Conservation (phyloP, 495 filamentous ascomycete genomes). For the Durotheca rogersii region DNA sequence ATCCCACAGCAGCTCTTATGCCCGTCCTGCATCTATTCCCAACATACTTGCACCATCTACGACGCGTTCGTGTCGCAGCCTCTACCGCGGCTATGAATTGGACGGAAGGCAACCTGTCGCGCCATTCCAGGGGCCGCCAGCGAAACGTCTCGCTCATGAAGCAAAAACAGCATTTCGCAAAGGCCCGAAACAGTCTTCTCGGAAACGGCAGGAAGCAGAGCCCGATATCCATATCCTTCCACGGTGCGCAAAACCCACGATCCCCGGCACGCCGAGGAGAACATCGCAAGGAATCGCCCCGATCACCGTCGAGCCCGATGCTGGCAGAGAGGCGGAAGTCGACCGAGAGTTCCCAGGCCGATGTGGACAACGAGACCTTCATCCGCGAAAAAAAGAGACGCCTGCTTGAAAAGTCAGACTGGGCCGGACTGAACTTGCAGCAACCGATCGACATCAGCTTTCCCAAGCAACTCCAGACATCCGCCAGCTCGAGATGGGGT, state of each 20-base stretch:
- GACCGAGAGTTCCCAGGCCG: neutral
- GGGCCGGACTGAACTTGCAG: conserved; percentile 34
- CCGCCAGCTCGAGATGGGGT: conserved; percentile 27
- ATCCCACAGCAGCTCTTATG: too few relatives aligned
- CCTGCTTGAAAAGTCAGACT: conserved; percentile 33
- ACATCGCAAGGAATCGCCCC: neutral
- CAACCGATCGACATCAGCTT: conserved; percentile 33
- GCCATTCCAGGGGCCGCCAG: conserved; percentile 35
- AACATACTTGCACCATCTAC: conserved; percentile 8
- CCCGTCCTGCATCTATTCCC: neutral
- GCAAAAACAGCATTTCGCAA: conserved; percentile 47
- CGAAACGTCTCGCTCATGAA: conserved; percentile 38
- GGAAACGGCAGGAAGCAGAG: conserved; percentile 14
- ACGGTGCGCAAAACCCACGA: conserved; percentile 9
- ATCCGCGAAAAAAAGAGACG: conserved; percentile 24
- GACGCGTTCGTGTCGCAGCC: conserved; percentile 8
- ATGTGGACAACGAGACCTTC: conserved; percentile 3
- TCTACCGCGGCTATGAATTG: conserved; percentile 42
- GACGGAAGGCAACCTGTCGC: conserved; percentile 47
- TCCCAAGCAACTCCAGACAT: conserved; percentile 25
- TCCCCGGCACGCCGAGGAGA: neutral
- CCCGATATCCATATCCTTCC: conserved; percentile 32
- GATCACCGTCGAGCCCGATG: conserved; percentile 11
- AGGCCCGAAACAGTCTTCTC: conserved; percentile 32
- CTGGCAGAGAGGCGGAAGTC: conserved; percentile 14